These are phyloP conservation scores for Centaurea solstitialis DNA, from an alignment of 129 eudicot species.

Conservation along the genomic window DNA sequence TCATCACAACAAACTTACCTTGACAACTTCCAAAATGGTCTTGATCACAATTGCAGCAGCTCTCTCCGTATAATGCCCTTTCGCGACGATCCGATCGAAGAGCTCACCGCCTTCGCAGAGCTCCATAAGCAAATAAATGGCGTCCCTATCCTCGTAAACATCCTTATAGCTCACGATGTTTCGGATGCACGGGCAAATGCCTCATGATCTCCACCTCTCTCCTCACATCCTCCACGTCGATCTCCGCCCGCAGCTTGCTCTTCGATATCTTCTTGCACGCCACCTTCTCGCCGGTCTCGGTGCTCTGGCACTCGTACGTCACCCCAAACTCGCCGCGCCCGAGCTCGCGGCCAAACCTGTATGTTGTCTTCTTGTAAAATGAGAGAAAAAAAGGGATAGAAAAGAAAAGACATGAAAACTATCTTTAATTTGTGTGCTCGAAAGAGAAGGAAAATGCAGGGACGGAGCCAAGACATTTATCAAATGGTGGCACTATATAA, in stretches of 20 bases:
- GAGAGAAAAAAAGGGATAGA: too few species aligned
- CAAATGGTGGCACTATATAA: too few species aligned
- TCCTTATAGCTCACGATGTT: slow-evolving; percentile 80
- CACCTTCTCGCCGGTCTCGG: slow-evolving; percentile 44
- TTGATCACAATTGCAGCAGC: slow-evolving; percentile 78
- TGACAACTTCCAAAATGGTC: slow-evolving; percentile 77
- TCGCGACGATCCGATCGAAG: slow-evolving; percentile 79
- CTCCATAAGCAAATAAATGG: slow-evolving; percentile 87
- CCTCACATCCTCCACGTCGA: slow-evolving; percentile 86
- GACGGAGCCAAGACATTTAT: too few species aligned
- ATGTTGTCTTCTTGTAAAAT: too few species aligned
- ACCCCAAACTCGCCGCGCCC: slow-evolving; percentile 91
- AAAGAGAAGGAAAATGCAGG: too few species aligned
- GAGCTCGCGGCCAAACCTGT: slow-evolving; percentile 66
- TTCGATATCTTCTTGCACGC: slow-evolving; percentile 90
- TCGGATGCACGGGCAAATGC: slow-evolving; percentile 73
- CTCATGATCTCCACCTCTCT: slow-evolving; percentile 93
- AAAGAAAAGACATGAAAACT: too few species aligned
- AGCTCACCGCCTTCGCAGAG: slow-evolving; percentile 94
- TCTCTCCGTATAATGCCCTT: slow-evolving; percentile 88
- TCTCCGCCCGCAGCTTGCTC: slow-evolving; percentile 58
- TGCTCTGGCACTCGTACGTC: slow-evolving; percentile 59
- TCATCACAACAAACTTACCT: slow-evolving; percentile 37
- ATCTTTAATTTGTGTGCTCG: too few species aligned
- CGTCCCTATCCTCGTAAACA: slow-evolving; percentile 82